Percentiles rank a stretch among this genome's conserved stretches.
Conservation (phyloP, 2,329 filamentous ascomycete genomes). For the Botrytis hyacinthi region DNA sequence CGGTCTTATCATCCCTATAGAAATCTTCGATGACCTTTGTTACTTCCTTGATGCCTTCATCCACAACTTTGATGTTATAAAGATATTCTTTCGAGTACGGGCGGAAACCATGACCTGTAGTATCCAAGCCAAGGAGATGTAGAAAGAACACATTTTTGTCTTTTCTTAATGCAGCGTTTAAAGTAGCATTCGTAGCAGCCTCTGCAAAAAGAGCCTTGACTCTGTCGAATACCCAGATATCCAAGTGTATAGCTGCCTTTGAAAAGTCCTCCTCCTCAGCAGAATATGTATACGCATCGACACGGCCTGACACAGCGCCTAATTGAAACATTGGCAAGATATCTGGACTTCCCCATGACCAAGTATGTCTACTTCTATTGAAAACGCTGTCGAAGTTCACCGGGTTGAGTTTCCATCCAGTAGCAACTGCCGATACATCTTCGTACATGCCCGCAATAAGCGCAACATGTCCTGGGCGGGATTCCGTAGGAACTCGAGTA, state of each 20-base stretch:
- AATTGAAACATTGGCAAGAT: slow-evolving; percentile 96
- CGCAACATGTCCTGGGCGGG: slow-evolving; percentile 91
- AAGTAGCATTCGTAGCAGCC: slow-evolving; percentile 72
- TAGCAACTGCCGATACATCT: slow-evolving; percentile 95
- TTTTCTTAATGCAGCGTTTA: slow-evolving; percentile 69
- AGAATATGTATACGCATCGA: slow-evolving; percentile 83
- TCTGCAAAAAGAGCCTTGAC: slow-evolving; percentile 84
- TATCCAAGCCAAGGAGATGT: slow-evolving; percentile 89
- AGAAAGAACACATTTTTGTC: slow-evolving; percentile 94
- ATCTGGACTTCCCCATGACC: slow-evolving; percentile 98
- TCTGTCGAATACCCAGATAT: slow-evolving; percentile 93
- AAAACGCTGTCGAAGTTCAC: slow-evolving; percentile 99
- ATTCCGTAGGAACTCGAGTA: slow-evolving; percentile 94
- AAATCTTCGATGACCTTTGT: slow-evolving; percentile 79
- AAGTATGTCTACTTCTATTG: slow-evolving; percentile 93
- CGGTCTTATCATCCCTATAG: slow-evolving; percentile 80
- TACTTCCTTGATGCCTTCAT: slow-evolving; percentile 83
- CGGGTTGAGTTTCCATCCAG: slow-evolving; percentile 97
- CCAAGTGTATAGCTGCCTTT: slow-evolving; percentile 73
- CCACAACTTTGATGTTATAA: slow-evolving; percentile 90
- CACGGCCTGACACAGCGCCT: slow-evolving; percentile 81
- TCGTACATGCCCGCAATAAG: slow-evolving; percentile 96
- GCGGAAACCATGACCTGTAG: slow-evolving; percentile 78
- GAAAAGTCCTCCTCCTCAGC: slow-evolving; percentile 90
- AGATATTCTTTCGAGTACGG: slow-evolving; percentile 96